Evolutionary conservation across 345 rosid species (phyloP), one percentile per base, ranked within the genome.

Genomic region (Geranium rotundifolium): DNA sequence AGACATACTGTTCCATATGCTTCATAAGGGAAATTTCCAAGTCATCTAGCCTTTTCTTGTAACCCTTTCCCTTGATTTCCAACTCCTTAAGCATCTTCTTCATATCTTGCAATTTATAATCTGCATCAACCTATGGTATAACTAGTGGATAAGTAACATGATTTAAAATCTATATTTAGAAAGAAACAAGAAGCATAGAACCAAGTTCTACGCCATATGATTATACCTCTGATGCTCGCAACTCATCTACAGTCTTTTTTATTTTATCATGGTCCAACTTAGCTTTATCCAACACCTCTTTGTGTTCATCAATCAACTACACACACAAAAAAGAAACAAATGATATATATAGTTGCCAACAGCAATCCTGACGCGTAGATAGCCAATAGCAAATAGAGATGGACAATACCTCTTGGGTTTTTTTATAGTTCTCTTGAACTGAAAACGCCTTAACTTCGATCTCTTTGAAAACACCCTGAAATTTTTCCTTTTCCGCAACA

Each of bases 1-100:
- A 19, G 61, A 81, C 96, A 9, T 88, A 93, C 99, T 88, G 99
- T 71, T 86, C 96, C 84, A 93, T 66, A 64, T 93, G 99, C 74
- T 75, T 84, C 20, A 62, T 65, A 19, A 90, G 77, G 60, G 85
- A 76, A 71, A 67, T 79, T 85, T 90, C 82, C 79, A 88, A 73
- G 66, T 93, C 96, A 6, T 79, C 87, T 59, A 90, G 85, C 78
- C 71, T 85, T 75, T 85, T 88, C 77, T 82, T 82, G 81, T 86
- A 93, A 54, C 81, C 87, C 72, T 82, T 93, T 61, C 80, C 91
- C 81, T 80, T 90, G 76, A 80, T 54, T 67, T 88, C 97, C 80
- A 88, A 73, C 73, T 90, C 99, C 69, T 74, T 90, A 69, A 71
- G 73, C 62, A 64, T 61, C 71, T 82, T 93, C 74, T 80, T 88